Base-by-base conservation (phyloP, 805 yeast species). In the Saturnispora kantuleensis region DNA sequence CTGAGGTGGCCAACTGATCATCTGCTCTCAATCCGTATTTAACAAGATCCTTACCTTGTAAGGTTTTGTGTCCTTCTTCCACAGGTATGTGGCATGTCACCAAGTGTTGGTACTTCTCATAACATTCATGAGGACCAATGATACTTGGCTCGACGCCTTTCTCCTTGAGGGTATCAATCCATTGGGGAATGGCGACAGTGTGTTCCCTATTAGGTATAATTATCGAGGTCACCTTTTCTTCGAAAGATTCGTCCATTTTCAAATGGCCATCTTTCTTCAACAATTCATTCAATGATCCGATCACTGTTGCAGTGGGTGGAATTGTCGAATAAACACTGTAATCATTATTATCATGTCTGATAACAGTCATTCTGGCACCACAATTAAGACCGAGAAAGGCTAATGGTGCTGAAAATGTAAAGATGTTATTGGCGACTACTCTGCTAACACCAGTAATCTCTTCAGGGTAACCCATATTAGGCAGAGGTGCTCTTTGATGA, bases 151-250 rank as follows among this genome's bases (percentile, higher is more conserved):
- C 26, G 16, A 39, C 17, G 2, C 42, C 42, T n/a, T 17, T 31
- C 12, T 31, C 35, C 9, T 9, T 17, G 4, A 39, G 17, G 9
- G 36, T 36, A 10, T 39, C 15, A 9, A 17, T 30, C 42, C 42
- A 39, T 12, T 31, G 36, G 4, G 42, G 29, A 18, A 39, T 11
- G 12, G 44, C 44, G 74, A 81, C 60, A 1, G 82, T 77, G 55
- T 81, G 88, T 50, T 77, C 82, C 28, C 49, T 54, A 54, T 81
- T 84, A 1, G 86, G 85, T 38, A 81, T 67, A 35, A 81, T 66
- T 31, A 77, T 63, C 50, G 76, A 71, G 3, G 70, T 57, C 35
- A 77, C 67, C 31, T 68, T 67, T 31, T 59, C 54, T 9, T 62
- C 46, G 38, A 60, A 59, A 1, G 65, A 58, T 16, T 62, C 62